Evolutionary conservation across 2,329 filamentous ascomycete species (phyloP), one percentile per base, ranked within the genome.

Genomic region (Penicillium verrucosum): DNA sequence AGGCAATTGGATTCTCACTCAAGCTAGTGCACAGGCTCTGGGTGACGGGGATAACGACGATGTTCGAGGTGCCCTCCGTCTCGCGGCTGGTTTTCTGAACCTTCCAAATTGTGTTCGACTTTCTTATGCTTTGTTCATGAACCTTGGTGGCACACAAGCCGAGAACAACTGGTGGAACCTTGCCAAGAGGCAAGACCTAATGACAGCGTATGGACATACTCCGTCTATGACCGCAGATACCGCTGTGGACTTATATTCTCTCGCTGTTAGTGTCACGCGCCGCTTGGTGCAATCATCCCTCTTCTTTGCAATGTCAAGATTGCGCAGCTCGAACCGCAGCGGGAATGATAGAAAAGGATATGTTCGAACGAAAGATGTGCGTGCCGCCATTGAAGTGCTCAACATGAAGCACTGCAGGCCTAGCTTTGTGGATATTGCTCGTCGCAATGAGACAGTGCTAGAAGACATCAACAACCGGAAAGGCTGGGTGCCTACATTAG

Each of bases 221-320:
- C 92, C 92, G 0, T 85, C 88, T 0, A 83, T 96, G 23, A 86
- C 88, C 63, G 83, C 86, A 7, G 92, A 89, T 1, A 86, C 89
- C 0, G 81, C 95, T n/a, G 81, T 84, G 5, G 90, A 94, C 64
- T 87, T 96, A 43, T 81, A 92, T 66, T 82, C 83, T 9, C 73
- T 96, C 2, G 78, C 82, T 0, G 70, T 89, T 1, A 88, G 83
- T 51, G 63, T 94, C 14, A 92, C 89, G 0, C 84, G 83, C 57
- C 82, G 89, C 12, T 74, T 96, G 1, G 78, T 94, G 2, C 84
- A 89, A 45, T 84, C 88, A 0, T 78, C 85, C 0, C 75, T 94
- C 0, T 89, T 88, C 65, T 83, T 90, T 56, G 84, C 87, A n/a
- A 82, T 84, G 69, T 88, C 88, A 2, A 81, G 90, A 41, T 74